phyloP scores from a whole-genome alignment of 23 red algal genomes.

The Gracilaria gracilis region DNA sequence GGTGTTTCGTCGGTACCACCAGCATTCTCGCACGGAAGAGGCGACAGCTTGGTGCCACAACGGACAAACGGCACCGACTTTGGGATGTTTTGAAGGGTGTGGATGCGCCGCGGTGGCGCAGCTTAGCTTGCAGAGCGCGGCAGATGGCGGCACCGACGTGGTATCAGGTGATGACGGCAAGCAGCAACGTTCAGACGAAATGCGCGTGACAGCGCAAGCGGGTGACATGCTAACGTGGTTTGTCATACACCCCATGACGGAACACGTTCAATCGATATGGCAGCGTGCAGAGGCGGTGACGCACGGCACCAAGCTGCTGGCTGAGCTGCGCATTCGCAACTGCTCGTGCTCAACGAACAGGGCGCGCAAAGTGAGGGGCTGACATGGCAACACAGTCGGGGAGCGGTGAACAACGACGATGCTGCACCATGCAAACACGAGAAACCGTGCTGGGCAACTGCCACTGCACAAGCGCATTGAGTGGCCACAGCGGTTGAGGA shows the following conservation, averaged over 20 bases:
- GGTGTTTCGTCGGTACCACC: slow-evolving; percentile 3
- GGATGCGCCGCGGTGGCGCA: slow-evolving; percentile 11
- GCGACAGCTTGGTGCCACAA: background rate
- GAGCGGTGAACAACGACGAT: background rate
- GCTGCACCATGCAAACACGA: too few species aligned
- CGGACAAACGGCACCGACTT: background rate
- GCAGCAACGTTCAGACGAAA: too few species aligned
- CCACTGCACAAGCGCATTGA: too few species aligned
- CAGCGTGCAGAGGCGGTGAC: background rate
- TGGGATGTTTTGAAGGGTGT: background rate
- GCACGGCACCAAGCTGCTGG: slow-evolving; percentile 1
- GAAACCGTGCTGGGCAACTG: too few species aligned
- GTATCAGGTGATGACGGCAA: too few species aligned
- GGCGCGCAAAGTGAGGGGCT: background rate
- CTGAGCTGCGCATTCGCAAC: slow-evolving; percentile 15
- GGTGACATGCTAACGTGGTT: slow-evolving; percentile 24
- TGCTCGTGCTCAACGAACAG: background rate
- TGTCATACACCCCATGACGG: slow-evolving; percentile 16
- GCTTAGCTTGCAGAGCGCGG: background rate
- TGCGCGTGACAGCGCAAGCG: background rate
- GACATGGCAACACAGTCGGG: background rate
- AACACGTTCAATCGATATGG: background rate
- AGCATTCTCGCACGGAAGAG: background rate
- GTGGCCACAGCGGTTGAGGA: too few species aligned
- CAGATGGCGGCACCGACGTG: background rate